Base-by-base conservation (phyloP, 495 filamentous ascomycete species). In the Podospora tetraspora region DNA sequence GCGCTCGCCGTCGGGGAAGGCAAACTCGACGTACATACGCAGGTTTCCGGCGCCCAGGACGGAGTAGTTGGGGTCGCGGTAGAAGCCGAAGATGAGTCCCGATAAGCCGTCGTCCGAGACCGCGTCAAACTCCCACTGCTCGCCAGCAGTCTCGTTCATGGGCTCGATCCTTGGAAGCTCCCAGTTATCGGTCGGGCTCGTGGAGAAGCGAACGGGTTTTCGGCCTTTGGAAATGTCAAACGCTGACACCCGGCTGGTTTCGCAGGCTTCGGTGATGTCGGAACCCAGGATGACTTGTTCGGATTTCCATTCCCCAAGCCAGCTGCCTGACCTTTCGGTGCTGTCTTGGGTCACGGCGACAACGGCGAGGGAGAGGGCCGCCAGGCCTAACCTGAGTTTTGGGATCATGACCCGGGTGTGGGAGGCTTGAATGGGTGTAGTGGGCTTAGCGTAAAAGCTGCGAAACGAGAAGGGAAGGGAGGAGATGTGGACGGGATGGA, bases 81-180 rank as follows among this genome's bases (percentile, higher is more conserved):
- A 68, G 61, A 68, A 68, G 11, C 66, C 66, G 19, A 68, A 59
- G 66, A 63, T 63, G 22, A 68, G 52, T 5, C 61, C 66, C 4
- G 61, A 63, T 0, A 68, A 61, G 0, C 66, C 66, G 43, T 68
- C 66, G 21, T 63, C 66, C 13, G 66, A 68, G 25, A 68, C 66
- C 22, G 61, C 66, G 22, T 68, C 66, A 21, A 68, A 68, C 27
- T 68, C 66, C 61, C 61, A 68, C 56, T 68, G 66, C 66, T 68
- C 66, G 52, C 66, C 61, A 6, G 61, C 66, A 1, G 66, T 68
- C 21, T 63, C 61, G 61, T 68, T 68, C 61, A 68, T 63, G 19
- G 66, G 66, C 16, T 29, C 7, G n/a, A 68, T 68, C 21, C 32
- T 29, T 11, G 66, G 66, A 11, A 63, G 61, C 24, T 68, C 66